phyloP scores from a whole-genome alignment of 2,329 filamentous ascomycete species.

The Pseudogymnoascus sp. region DNA sequence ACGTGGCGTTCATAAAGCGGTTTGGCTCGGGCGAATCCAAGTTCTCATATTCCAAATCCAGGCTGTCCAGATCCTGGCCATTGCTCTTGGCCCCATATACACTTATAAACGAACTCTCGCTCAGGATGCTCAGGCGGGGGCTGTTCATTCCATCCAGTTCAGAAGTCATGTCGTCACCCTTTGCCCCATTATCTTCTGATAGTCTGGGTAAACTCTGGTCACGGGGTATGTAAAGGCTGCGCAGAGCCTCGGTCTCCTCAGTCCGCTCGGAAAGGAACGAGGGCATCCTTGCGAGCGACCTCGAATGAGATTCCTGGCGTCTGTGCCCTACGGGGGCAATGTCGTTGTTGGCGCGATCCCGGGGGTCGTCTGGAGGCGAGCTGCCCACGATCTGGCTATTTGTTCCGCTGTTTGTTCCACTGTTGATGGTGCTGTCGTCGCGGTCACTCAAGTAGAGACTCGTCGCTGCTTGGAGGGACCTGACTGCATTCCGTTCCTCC shows the following conservation, averaged over 20 bases:
- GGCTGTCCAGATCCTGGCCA: conserved; percentile 8
- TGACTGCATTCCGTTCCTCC: conserved; percentile 45
- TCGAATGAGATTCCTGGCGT: conserved; percentile 26
- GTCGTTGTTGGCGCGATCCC: not conserved
- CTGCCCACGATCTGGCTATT: conserved; percentile 17
- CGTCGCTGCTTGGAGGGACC: conserved; percentile 36
- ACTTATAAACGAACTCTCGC: conserved; percentile 59
- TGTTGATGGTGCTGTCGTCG: conserved; percentile 19
- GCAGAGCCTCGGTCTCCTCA: conserved; percentile 51
- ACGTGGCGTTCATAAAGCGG: not conserved
- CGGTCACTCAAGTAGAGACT: conserved; percentile 17
- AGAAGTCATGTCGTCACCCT: conserved; percentile 25
- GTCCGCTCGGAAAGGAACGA: conserved; percentile 55
- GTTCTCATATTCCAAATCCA: conserved; percentile 3
- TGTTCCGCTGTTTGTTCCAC: conserved; percentile 2
- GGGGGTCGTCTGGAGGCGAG: conserved; percentile 18
- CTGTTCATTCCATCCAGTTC: conserved; percentile 37
- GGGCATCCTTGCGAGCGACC: conserved; percentile 47
- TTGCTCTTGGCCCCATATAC: conserved; percentile 45
- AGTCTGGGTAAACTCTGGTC: conserved; percentile 42
- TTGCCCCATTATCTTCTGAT: conserved; percentile 29
- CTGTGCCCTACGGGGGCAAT: not conserved
- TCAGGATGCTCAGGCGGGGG: conserved; percentile 54
- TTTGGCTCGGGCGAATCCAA: not conserved
- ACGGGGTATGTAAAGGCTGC: conserved; percentile 42